A percentile compares a stretch with the other conserved stretches of the same genome.
These are phyloP conservation scores for Pseudocercospora fijiensis DNA, from an alignment of 2,329 filamentous ascomycete genomes.

Conservation along the genomic window DNA sequence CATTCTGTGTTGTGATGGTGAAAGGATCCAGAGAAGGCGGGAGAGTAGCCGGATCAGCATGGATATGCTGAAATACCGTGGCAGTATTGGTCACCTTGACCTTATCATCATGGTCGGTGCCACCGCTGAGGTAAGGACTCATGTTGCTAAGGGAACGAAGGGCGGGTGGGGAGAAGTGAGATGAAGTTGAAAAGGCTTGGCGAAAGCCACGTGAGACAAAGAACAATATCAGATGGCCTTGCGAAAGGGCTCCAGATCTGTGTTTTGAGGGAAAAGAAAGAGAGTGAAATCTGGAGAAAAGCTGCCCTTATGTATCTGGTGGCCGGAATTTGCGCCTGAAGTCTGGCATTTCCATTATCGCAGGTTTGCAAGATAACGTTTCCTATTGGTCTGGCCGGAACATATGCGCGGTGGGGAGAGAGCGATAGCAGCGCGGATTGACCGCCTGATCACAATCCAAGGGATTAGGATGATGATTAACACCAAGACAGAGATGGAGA, in stretches of 20 bases:
- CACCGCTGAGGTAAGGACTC: constrained; percentile 25
- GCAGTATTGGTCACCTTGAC: constrained; percentile 19
- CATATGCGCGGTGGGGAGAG: constrained; percentile 9
- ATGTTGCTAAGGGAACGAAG: constrained; percentile 13
- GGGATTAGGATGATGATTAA: constrained; percentile 1
- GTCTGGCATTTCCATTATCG: constrained; percentile 14
- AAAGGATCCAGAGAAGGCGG: constrained; percentile 49
- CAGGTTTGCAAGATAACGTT: constrained; percentile 11
- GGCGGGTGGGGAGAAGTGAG: constrained; percentile 1
- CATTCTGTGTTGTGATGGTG: constrained; percentile 73
- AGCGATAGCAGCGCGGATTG: constrained; percentile 12
- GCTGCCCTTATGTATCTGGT: constrained; percentile 23
- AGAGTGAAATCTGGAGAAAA: constrained; percentile 18
- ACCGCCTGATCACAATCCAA: constrained; percentile 14
- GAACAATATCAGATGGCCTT: constrained; percentile 12
- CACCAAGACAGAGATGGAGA: background rate
- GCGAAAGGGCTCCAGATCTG: constrained; percentile 6
- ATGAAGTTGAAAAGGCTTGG: constrained; percentile 10
- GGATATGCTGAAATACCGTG: constrained; percentile 31
- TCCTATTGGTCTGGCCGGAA: constrained; percentile 31
- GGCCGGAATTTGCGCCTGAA: constrained; percentile 26
- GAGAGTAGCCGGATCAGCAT: constrained; percentile 30
- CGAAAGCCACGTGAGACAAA: background rate
- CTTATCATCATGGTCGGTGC: constrained; percentile 11
- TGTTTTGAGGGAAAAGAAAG: constrained; percentile 22